Evolutionary conservation across 2,329 filamentous ascomycete genomes (phyloP), one percentile per base, ranked within the genome.

Genomic region (Fusarium tricinctum): DNA sequence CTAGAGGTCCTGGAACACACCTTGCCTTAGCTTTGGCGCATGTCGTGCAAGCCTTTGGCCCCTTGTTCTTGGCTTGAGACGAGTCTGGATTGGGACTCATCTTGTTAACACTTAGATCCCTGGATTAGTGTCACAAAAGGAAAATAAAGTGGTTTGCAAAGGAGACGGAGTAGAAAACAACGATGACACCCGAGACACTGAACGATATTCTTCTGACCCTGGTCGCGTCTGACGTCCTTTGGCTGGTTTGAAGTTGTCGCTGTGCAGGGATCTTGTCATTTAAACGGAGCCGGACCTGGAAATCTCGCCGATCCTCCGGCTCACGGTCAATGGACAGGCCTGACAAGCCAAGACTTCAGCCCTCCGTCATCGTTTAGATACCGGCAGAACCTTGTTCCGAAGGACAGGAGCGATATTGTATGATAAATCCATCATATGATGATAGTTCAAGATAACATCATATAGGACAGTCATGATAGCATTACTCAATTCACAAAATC

Each of bases 1-100:
- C 77, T 15, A 75, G 73, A 12, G 80, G 79, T 4, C 83, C 81
- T 0, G 81, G 77, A 26, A 84, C 81, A 44, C 84, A 86, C 69
- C 83, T 78, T 30, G 83, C 80, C 71, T 86, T 86, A n/a, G 84
- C 84, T 68, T 81, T 84, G 60, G 84, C 84, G 69, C 84, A 86
- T 3, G 83, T 84, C 2, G 78, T 78, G 69, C 84, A 86, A 43
- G 84, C 84, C 67, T 82, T 81, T 5, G 84, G 83, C 14, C 83
- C 83, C 63, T 81, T 83, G 68, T 75, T 76, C 45, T 73, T 72
- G 15, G 69, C 55, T 57, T 78, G 70, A 51, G 57, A 50, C 35
- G 43, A 32, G 28, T 47, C 56, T 44, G 59, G 58, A 48, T 58
- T 72, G 68, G 61, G 58, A 48, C 58, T 72, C 72, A 74, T 74